A percentile compares a stretch with the other conserved stretches of the same genome.
These are phyloP conservation scores for Sideroxylon spinosum DNA, from an alignment of 179 eudicot species.

Conservation along the genomic window DNA sequence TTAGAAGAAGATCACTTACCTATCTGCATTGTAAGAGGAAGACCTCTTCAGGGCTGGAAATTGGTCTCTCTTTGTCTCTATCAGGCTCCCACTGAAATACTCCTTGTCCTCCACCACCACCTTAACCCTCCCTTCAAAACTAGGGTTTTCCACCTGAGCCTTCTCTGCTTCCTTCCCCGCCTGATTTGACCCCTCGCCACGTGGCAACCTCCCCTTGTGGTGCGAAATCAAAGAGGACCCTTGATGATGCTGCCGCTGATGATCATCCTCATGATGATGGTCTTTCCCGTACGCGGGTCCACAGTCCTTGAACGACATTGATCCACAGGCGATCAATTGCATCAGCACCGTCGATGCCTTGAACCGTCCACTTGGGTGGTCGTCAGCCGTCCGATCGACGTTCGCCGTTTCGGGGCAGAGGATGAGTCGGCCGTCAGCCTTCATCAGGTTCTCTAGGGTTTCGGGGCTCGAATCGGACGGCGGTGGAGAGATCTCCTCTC, in stretches of 20 bases:
- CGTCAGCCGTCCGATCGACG: slow-evolving; percentile 35
- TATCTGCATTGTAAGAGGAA: slow-evolving; percentile 74
- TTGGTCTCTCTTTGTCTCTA: slow-evolving; percentile 60
- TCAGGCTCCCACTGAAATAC: slow-evolving; percentile 88
- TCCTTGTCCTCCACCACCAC: slow-evolving; percentile 49
- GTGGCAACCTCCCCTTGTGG: slow-evolving; percentile 52
- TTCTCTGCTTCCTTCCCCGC: slow-evolving; percentile 29
- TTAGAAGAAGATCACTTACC: slow-evolving; percentile 25
- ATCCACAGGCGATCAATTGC: slow-evolving; percentile 81
- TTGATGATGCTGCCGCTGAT: slow-evolving; percentile 4
- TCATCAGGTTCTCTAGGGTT: slow-evolving; percentile 73
- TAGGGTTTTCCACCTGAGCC: slow-evolving; percentile 25
- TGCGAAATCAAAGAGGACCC: slow-evolving; percentile 56
- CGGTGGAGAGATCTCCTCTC: slow-evolving; percentile 78
- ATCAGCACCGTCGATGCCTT: slow-evolving; percentile 67
- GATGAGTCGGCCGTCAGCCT: slow-evolving; percentile 47
- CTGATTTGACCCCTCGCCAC: slow-evolving; percentile 48
- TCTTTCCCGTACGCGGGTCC: slow-evolving; percentile 45
- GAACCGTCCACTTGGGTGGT: slow-evolving; percentile 43
- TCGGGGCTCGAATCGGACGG: slow-evolving; percentile 90
- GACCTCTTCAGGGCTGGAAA: slow-evolving; percentile 53
- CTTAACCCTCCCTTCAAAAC: slow-evolving; percentile 23
- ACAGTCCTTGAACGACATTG: slow-evolving; percentile 64
- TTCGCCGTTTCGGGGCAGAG: slow-evolving; percentile 16
- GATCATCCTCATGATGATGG: too few species aligned